Conservation (phyloP, 768 basidiomycete species). For the Exsudoporus frostii region DNA sequence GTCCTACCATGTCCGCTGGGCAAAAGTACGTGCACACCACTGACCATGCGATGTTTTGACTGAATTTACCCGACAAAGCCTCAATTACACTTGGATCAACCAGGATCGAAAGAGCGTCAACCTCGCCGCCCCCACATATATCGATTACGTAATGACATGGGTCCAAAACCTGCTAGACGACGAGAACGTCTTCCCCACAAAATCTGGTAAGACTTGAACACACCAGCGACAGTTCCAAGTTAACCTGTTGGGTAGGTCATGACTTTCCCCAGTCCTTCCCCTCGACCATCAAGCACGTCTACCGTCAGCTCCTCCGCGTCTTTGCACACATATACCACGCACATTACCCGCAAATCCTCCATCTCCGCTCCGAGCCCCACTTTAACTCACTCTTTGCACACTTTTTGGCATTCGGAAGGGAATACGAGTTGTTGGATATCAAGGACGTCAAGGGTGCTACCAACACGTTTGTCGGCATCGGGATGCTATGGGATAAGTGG, state of each 20-base stretch:
- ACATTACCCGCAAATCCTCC: slow-evolving; percentile 87
- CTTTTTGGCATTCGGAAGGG: slow-evolving; percentile 92
- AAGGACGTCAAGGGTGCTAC: slow-evolving; percentile 80
- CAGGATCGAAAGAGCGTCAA: slow-evolving; percentile 85
- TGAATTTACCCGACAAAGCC: slow-evolving; percentile 38
- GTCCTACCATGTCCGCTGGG: slow-evolving; percentile 91
- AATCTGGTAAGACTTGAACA: slow-evolving; percentile 62
- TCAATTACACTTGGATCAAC: slow-evolving; percentile 95
- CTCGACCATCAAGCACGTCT: slow-evolving; percentile 87
- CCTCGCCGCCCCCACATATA: slow-evolving; percentile 91
- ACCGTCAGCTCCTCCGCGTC: slow-evolving; percentile 93
- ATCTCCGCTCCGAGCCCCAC: slow-evolving; percentile 90
- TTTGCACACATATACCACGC: slow-evolving; percentile 98
- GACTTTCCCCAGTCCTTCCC: slow-evolving; percentile 88
- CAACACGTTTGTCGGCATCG: slow-evolving; percentile 63
- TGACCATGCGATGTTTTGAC: background rate
- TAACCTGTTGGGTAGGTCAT: slow-evolving; percentile 55
- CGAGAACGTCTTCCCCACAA: slow-evolving; percentile 92
- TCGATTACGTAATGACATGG: slow-evolving; percentile 98
- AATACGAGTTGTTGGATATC: slow-evolving; percentile 87
- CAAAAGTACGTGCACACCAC: slow-evolving; percentile 53
- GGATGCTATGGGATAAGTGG: slow-evolving; percentile 85
- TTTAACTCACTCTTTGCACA: slow-evolving; percentile 98
- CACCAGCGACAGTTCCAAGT: background rate
- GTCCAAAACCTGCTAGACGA: slow-evolving; percentile 93